phyloP scores from a whole-genome alignment of 192 early-diverging fungal species.

The Mortierella antarctica region DNA sequence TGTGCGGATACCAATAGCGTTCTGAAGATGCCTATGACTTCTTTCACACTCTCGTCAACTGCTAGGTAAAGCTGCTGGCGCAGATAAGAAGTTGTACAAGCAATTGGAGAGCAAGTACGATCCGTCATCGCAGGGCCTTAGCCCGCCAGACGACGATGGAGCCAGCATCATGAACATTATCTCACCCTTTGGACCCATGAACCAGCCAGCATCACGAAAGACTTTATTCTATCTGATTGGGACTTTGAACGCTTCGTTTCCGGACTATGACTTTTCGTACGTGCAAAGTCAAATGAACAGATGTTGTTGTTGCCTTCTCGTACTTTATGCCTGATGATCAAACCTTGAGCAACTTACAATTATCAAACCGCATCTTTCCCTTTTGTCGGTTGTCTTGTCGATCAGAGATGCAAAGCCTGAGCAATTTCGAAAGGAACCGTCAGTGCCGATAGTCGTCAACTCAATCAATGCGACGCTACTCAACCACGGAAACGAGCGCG shows the following conservation, averaged over 20 bases:
- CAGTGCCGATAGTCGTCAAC: constrained; percentile 76
- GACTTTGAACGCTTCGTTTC: constrained; percentile 95
- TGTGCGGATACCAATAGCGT: no score
- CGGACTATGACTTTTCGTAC: constrained; percentile 97
- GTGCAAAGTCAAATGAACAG: background rate
- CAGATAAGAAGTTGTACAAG: constrained; percentile 92
- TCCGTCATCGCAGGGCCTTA: constrained; percentile 52
- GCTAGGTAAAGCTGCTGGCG: constrained; percentile 86
- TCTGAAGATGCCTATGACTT: no score
- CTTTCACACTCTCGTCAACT: no score
- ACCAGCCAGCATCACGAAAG: constrained; percentile 83
- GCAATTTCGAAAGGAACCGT: constrained; percentile 81
- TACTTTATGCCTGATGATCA: background rate
- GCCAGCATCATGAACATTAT: constrained; percentile 68
- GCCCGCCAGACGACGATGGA: constrained; percentile 70
- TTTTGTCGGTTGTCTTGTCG: background rate
- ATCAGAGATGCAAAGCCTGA: constrained; percentile 80
- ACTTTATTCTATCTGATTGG: constrained; percentile 95
- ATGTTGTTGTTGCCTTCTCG: background rate
- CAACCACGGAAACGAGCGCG: constrained; percentile 79
- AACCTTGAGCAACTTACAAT: background rate
- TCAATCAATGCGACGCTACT: constrained; percentile 88
- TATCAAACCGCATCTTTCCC: background rate
- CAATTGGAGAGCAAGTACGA: constrained; percentile 90
- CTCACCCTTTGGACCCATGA: constrained; percentile 89